These are phyloP conservation scores for Lactarius hatsudake DNA, from an alignment of 768 basidiomycete genomes.

Conservation along the genomic window DNA sequence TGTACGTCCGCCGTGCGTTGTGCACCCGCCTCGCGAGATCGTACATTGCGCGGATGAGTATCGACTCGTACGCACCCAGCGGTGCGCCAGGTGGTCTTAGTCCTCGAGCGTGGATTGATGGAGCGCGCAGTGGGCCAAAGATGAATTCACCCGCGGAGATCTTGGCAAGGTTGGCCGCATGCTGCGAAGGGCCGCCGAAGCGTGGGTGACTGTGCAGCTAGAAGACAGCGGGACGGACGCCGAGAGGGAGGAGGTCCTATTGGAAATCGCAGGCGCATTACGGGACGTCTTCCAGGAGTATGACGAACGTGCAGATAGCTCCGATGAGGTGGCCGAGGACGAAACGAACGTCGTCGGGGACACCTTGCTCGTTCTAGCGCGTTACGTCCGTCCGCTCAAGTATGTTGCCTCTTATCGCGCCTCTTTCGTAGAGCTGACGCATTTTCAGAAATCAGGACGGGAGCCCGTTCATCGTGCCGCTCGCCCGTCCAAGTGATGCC, in stretches of 20 bases:
- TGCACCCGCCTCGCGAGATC: conserved; percentile 62
- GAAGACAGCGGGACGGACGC: conserved; percentile 28
- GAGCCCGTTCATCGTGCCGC: conserved; percentile 47
- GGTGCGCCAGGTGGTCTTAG: conserved; percentile 60
- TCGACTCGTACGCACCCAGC: conserved; percentile 53
- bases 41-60: conserved; percentile 55
- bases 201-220: conserved; percentile 51
- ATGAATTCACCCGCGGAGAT: conserved; percentile 67
- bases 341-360: conserved; percentile 64
- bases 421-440: conserved; percentile 1
- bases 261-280: conserved; percentile 65
- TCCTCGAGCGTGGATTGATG: conserved; percentile 60
- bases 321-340: conserved; percentile 59
- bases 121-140: conserved; percentile 72
- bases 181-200: conserved; percentile 51
- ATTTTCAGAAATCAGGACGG: conserved; percentile 45
- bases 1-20: conserved; percentile 60
- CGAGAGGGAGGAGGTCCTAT: conserved; percentile 45
- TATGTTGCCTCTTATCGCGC: conserved; percentile 36
- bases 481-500: conserved; percentile 52
- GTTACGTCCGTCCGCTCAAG: conserved; percentile 58
- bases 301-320: conserved; percentile 49
- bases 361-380: conserved; percentile 55
- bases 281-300: conserved; percentile 74
- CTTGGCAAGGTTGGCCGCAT: conserved; percentile 54